Evolutionary conservation across 306 rosid species (phyloP), one percentile per base, ranked within the genome.

Genomic region (Lathyrus sativus): DNA sequence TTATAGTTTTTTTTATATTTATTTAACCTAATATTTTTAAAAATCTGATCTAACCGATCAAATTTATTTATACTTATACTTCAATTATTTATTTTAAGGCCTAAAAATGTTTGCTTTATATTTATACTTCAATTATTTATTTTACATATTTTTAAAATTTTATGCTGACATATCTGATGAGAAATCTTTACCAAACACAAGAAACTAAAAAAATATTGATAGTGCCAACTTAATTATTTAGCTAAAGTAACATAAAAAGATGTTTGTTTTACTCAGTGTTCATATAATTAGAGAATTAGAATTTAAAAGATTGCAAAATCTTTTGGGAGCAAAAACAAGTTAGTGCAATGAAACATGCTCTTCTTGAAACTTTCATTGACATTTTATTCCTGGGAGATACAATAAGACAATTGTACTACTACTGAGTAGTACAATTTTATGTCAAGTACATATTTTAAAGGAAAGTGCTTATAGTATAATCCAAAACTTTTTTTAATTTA

Each of bases 361-460:
- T 53, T 38, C 71, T 55, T 5, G 67, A 28, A 74, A 56, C 68
- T 74, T 74, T 19, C 53, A 53, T 19, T n/a, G 4, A 28, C 41
- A 59, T 43, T 60, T 31, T 53, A 76, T 62, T 76, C 67, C 37
- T 29, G 1, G 7, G 35, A 62, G 45, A 51, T 10, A 19, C 24
- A 51, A 55, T 22, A 49, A 70, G 72, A 55, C 51, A 46, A 62
- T 22, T 44, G 65, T 55, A 76, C 68, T 41, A 48, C 24, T 48
- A 15, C 24, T 14, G 7, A n/a, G 1, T 7, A 2, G 54, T 48
- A 15, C 53, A 46, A 0, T 46, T 46, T 48, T 15, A 48, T 14
- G 54, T 48, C 55, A 19, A 19, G 2, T 48, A 48, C 11, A 12
- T 12, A 48, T 15, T 2, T 15, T 15, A 48, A 48, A 6, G 19